Evolutionary conservation across 108 stramenopile genomes (phyloP).

Genomic region (Stephanodiscus minutulus): DNA sequence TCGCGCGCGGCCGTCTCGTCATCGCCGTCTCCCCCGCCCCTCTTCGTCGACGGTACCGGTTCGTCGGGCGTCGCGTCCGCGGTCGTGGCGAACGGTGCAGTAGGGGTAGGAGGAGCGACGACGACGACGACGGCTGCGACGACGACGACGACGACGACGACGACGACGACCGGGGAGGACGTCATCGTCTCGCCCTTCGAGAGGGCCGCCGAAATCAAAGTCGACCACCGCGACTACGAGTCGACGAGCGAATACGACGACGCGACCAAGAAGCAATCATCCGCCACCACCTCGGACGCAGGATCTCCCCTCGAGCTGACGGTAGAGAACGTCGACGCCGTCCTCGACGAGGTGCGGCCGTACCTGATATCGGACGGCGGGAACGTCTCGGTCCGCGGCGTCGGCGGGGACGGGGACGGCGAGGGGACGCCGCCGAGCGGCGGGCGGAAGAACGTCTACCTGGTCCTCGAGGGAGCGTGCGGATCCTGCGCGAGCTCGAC

Average conservation of each 20-base stretch:
- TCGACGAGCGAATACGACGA: background rate
- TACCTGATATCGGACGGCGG: constrained; percentile 96
- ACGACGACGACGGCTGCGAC: too few species aligned
- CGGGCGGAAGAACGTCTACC: constrained; percentile 60
- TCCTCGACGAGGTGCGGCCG: constrained; percentile 94
- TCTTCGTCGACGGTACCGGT: constrained; percentile 46
- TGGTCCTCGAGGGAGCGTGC: constrained; percentile 94
- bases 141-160: too few species aligned
- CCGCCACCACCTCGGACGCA: constrained; percentile 27
- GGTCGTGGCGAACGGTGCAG: too few species aligned
- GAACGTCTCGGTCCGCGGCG: constrained; percentile 85
- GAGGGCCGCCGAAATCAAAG: background rate
- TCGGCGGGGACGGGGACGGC: constrained; percentile 52
- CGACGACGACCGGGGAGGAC: background rate
- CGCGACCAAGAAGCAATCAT: background rate
- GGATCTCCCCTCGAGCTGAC: constrained; percentile 64
- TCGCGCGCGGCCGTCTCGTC: constrained; percentile 30
- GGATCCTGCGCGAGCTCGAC: constrained; percentile 88
- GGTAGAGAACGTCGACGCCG: constrained; percentile 88
- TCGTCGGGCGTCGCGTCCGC: constrained; percentile 1
- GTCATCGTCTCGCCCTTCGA: constrained; percentile 70
- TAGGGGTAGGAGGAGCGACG: too few species aligned
- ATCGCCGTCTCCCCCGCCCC: constrained; percentile 14
- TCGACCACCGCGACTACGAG: constrained; percentile 9
- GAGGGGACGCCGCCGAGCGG: too few species aligned